phyloP scores from a whole-genome alignment of 2,329 filamentous ascomycete genomes.

The Neurospora sp. region DNA sequence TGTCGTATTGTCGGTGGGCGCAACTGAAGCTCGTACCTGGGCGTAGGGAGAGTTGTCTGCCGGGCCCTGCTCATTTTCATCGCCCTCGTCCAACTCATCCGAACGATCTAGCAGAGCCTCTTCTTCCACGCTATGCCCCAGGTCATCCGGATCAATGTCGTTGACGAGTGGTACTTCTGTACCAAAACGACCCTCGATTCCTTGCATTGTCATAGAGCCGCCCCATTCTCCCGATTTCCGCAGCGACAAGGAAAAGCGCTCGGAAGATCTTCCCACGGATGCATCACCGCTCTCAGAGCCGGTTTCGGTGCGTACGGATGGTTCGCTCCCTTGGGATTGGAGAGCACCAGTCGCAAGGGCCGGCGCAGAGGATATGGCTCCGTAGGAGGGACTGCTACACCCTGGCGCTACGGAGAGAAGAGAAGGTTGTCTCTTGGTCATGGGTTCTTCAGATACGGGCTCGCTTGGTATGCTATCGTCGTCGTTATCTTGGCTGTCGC shows the following conservation, averaged over 20 bases:
- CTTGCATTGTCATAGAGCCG: conserved; percentile 39
- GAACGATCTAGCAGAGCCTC: conserved; percentile 26
- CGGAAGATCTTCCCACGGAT: conserved; percentile 15
- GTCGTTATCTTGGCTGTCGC: conserved; percentile 11
- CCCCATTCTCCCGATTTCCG: conserved; percentile 39
- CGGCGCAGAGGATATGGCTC: conserved; percentile 19
- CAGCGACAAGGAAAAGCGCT: conserved; percentile 16
- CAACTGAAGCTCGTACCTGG: conserved; percentile 70
- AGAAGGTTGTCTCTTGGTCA: conserved; percentile 20
- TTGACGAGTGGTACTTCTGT: conserved; percentile 36
- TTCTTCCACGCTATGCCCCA: conserved; percentile 20
- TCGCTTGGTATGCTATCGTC: conserved; percentile 11
- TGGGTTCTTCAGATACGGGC: conserved; percentile 11
- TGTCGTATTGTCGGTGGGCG: conserved; percentile 62
- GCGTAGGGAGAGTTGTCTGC: conserved; percentile 66
- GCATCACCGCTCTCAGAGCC: background rate
- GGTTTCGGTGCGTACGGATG: background rate
- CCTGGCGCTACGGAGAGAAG: conserved; percentile 22
- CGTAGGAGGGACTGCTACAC: conserved; percentile 24
- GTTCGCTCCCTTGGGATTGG: background rate
- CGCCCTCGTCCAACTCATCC: conserved; percentile 24
- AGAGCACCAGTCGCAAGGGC: background rate
- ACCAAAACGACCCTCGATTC: conserved; percentile 43
- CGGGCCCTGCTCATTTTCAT: conserved; percentile 38
- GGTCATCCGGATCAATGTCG: conserved; percentile 29